Evolutionary conservation across 2,329 filamentous ascomycete species (phyloP), one percentile per base, ranked within the genome.

Genomic region (Fusarium sp.): DNA sequence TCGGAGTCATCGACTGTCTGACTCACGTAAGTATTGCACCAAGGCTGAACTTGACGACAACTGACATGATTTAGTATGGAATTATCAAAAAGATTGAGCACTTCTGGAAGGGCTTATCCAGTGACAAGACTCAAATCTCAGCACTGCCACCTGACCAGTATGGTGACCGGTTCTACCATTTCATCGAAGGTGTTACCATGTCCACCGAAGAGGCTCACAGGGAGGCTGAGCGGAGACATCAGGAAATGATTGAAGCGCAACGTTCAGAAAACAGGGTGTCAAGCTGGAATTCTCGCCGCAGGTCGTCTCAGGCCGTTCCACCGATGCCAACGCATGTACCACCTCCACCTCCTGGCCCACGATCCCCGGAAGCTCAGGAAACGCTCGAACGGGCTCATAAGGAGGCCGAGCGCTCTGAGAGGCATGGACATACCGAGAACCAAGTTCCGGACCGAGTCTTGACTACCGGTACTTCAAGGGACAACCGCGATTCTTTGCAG

Each of bases 1-100:
- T 99, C 13, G 97, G 96, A 41, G 97, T 99, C 78, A 99, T 99
- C 82, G 96, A 99, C 83, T 99, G 96, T 82, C 87, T 99, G 78
- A 99, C 96, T 78, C 94, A 98, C 82, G 95, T 97, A 88, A 90
- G 94, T 89, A 60, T 39, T 12, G 28, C 8, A 20, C 50, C 32
- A 48, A 41, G 64, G 48, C 45, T 50, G 24, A 36, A 45, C 5
- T 13, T 14, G 26, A 42, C n/a, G 32, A 48, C 38, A 32, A 68
- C 79, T 82, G 78, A 84, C 64, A 55, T 60, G 65, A 58, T 62
- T 32, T 78, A 97, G 94, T 99, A 98, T 82, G 95, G 95, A 75
- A 91, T 95, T 74, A 89, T 98, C 83, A 99, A 99, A 85, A 96
- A 96, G 81, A 89, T 96, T 70, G 96, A 99, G 83, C 92, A 98